Base-by-base conservation (phyloP, 192 early-diverging fungal genomes). In the Thoreauomyces humboldtii region DNA sequence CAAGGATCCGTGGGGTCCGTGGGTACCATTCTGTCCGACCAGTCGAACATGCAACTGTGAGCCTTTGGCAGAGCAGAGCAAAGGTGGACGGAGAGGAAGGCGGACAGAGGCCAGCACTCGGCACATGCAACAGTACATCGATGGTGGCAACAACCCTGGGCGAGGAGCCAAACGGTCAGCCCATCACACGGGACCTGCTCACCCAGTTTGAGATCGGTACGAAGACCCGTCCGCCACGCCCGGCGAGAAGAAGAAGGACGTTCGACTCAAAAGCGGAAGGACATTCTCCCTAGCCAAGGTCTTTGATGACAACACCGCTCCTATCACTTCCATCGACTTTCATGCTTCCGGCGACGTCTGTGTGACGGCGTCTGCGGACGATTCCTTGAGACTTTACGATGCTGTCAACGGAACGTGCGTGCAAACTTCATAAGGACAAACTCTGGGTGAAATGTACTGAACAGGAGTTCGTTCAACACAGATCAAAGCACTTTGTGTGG, bases 301-400 rank as follows among this genome's bases (percentile, higher is more conserved):
- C 19, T 93, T 96, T 60, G 72, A 79, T 14, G 87, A 94, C 72
- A 86, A 93, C 71, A 85, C 79, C 5, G 72, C 79, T 29, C 65
- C 75, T 9, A 83, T 95, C 44, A 92, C 84, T 1, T 94, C 95
- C 7, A 48, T 95, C 2, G 90, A 91, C 66, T 97, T 89, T 74
- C 89, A 92, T 59, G 72, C 79, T 19, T 63, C 81, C 2, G 95
- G 95, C 0, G 79, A 83, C 19, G 80, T 85, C 14, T 90, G 88
- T 56, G 79, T 96, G 15, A 91, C 92, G 7, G 79, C 89, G 2
- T 87, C 91, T 28, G 76, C 78, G 11, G 94, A 98, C 75, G 96
- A 98, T 63, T 87, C 87, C 44, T 71, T 98, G 43, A 83, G 86
- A 17, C 76, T 98, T 35, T 97, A 95, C 67, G 87, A 94, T 76